phyloP scores from a whole-genome alignment of 768 basidiomycete genomes.

The Lactifluus subvellereus region DNA sequence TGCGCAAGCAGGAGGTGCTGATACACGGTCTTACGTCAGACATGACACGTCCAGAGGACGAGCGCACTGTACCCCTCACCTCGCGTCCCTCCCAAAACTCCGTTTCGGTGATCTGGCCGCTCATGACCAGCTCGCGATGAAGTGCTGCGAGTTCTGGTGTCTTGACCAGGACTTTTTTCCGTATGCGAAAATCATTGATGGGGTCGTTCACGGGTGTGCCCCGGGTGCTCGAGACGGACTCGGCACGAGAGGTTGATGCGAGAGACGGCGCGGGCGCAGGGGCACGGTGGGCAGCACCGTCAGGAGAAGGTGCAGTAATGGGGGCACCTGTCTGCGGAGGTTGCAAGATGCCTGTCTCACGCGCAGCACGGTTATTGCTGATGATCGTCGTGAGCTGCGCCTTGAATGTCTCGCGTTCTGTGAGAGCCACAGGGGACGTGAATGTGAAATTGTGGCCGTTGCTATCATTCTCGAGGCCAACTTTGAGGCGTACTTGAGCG shows the following conservation, averaged over 20 bases:
- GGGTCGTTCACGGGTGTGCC: constrained; percentile 57
- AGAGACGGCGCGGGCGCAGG: constrained; percentile 35
- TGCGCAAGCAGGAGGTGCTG: constrained; percentile 76
- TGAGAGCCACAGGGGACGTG: constrained; percentile 57
- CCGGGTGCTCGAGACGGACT: constrained; percentile 50
- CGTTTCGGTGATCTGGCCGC: constrained; percentile 77
- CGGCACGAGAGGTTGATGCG: constrained; percentile 52
- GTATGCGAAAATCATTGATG: constrained; percentile 61
- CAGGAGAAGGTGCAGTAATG: constrained; percentile 27
- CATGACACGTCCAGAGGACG: constrained; percentile 22
- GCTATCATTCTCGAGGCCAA: constrained; percentile 63
- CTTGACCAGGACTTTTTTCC: constrained; percentile 73
- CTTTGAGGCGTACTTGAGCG: constrained; percentile 70
- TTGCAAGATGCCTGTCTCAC: constrained; percentile 16
- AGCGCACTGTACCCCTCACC: constrained; percentile 39
- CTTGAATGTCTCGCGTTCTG: constrained; percentile 82
- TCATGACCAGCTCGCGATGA: constrained; percentile 85
- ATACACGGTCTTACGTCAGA: constrained; percentile 26
- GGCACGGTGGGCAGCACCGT: constrained; percentile 25
- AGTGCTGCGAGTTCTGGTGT: constrained; percentile 73
- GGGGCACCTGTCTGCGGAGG: constrained; percentile 21
- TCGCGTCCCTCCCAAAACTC: constrained; percentile 99
- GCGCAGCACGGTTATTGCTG: constrained; percentile 52
- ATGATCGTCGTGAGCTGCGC: constrained; percentile 71
- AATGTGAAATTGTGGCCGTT: constrained; percentile 81